Base-by-base conservation (phyloP, 768 basidiomycete species). In the Sistotremastrum suecicum region DNA sequence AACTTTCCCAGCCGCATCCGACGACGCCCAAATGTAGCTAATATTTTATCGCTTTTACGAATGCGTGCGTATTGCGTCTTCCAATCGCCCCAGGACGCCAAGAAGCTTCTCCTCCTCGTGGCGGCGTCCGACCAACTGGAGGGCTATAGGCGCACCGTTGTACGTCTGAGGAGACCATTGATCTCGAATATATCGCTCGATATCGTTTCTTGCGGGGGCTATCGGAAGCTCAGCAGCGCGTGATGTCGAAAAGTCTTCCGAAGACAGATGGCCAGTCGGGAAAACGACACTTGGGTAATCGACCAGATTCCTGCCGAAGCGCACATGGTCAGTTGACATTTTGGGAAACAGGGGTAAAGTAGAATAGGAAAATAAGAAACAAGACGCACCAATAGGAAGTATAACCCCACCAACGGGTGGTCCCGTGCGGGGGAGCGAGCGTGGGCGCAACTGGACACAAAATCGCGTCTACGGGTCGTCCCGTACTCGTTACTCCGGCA, bases 111-210 rank as follows among this genome's bases (percentile, higher is more conserved):
- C 72, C 52, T 75, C 72, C 39, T 71, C 68, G 53, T 66, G 65
- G 34, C 71, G 66, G 46, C 68, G 60, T 12, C 74, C 74, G 12
- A 75, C 61, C 6, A 75, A 59, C 59, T 75, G 73, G 39, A 75
- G 55, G 34, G 63, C 51, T 46, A 75, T 57, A 1, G 74, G 66
- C 4, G 67, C 67, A 53, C 65, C 64, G 38, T 68, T 58, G 48
- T 68, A 70, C 7, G 61, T 64, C 38, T 57, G 44, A 3, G 71
- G 63, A 36, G 65, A 58, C 69, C 68, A 72, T 43, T 72, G 66
- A 11, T 42, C 44, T 36, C 52, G 55, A 34, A 71, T 58, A 44
- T 54, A 58, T 31, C 56, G 49, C 49, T 71, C 70, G 41, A 59
- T 56, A 7, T 49, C 50, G 47, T 64, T 69, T 20, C 20, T 20